phyloP scores from a whole-genome alignment of 164 flowering plant genomes.

The Amborella trichopoda region DNA sequence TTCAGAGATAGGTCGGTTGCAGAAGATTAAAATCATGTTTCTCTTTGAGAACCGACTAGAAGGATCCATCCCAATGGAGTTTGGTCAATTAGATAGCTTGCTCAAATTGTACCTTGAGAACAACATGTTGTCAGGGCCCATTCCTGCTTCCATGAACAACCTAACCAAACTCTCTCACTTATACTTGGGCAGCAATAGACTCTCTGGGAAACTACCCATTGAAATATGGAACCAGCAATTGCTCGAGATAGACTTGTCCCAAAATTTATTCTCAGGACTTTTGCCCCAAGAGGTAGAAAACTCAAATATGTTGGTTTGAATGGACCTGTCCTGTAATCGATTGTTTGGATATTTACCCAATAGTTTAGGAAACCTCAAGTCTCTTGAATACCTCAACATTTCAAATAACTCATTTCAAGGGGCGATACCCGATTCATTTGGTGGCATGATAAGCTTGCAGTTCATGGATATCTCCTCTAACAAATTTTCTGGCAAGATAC shows the following conservation, averaged over 20 bases:
- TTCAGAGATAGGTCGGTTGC: neutral
- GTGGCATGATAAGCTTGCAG: neutral
- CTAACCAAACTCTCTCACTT: neutral
- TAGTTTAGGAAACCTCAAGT: neutral
- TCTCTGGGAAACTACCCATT: neutral
- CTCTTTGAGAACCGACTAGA: neutral
- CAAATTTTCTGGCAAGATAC: neutral
- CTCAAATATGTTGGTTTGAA: neutral
- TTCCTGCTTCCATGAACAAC: slow-evolving; percentile 1
- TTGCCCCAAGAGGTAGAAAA: neutral
- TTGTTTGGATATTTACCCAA: neutral
- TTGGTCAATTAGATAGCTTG: neutral
- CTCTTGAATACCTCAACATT: neutral
- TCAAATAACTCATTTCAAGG: neutral
- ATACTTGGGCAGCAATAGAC: neutral
- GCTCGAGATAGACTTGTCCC: neutral
- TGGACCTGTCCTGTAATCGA: neutral
- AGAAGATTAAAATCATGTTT: neutral
- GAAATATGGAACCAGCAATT: neutral
- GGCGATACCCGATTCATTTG: neutral
- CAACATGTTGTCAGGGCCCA: neutral
- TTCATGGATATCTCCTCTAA: neutral
- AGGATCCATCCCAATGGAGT: neutral
- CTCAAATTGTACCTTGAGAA: neutral
- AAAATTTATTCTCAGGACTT: neutral